Evolutionary conservation across 1,284 basidiomycete genomes (phyloP).

Genomic region (Austroboletus novae-zelandiae): DNA sequence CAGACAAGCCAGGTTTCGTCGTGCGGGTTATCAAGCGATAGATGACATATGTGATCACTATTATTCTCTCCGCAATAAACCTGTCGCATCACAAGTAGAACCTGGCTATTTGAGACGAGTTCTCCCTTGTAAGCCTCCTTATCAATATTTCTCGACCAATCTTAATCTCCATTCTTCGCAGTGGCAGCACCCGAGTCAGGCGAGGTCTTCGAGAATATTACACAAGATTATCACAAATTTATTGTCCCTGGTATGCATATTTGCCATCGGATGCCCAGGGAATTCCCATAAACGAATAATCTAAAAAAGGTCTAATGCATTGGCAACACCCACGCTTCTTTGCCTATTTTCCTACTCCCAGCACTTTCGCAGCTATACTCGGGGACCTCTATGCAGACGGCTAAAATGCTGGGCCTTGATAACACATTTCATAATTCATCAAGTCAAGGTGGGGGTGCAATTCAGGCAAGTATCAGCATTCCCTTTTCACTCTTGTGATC

Average conservation of each 20-base stretch:
- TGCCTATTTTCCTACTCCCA: constrained; percentile 78
- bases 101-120: constrained; percentile 71
- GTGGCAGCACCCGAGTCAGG: constrained; percentile 64
- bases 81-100: constrained; percentile 76
- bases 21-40: constrained; percentile 86
- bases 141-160: background rate
- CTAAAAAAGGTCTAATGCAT: constrained; percentile 59
- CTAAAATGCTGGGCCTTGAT: constrained; percentile 77
- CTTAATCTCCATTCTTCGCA: background rate
- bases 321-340: constrained; percentile 94
- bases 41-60: constrained; percentile 95
- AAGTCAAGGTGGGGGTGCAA: constrained; percentile 44
- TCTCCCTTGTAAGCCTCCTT: constrained; percentile 46
- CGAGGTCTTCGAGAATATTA: constrained; percentile 76
- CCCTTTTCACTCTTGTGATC: background rate
- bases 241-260: constrained; percentile 75
- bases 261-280: background rate
- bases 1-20: constrained; percentile 60
- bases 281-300: background rate
- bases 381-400: constrained; percentile 86
- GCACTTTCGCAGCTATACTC: constrained; percentile 84
- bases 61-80: constrained; percentile 58
- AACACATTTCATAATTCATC: constrained; percentile 63
- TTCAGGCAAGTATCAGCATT: no score
- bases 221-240: constrained; percentile 78